Percentiles rank a stretch among this genome's conserved stretches.
Evolutionary conservation across 2,329 filamentous ascomycete species (phyloP).

Genomic region (Nigrospora oryzae): DNA sequence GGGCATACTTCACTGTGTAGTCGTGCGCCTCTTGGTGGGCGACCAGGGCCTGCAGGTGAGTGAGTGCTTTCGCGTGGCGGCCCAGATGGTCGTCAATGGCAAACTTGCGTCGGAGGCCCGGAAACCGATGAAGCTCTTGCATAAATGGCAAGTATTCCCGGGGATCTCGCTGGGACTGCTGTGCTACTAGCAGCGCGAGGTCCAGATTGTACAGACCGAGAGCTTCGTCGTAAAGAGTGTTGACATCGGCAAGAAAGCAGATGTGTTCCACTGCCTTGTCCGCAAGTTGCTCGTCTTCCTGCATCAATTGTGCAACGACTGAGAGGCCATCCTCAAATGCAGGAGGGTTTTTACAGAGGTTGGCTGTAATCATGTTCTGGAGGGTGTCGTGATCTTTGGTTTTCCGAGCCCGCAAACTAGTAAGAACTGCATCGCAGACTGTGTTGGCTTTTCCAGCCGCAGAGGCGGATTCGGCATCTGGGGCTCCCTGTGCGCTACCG

Average conservation of each 20-base stretch:
- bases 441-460: conserved; percentile 65
- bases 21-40: conserved; percentile 68
- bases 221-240: conserved; percentile 82
- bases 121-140: conserved; percentile 71
- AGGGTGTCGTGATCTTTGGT: conserved; percentile 47
- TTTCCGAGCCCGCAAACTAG: conserved; percentile 53
- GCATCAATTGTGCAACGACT: conserved; percentile 68
- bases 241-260: conserved; percentile 91
- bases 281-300: conserved; percentile 60
- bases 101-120: conserved; percentile 64
- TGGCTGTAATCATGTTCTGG: conserved; percentile 88
- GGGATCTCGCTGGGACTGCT: conserved; percentile 93
- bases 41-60: conserved; percentile 64
- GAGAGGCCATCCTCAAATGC: conserved; percentile 78
- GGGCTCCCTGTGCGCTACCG: conserved; percentile 2
- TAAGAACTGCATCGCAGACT: conserved; percentile 79
- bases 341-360: conserved; percentile 88
- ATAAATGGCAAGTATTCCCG: conserved; percentile 93
- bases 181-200: conserved; percentile 80
- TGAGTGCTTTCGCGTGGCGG: conserved; percentile 67
- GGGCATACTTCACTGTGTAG: conserved; percentile 70
- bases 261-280: conserved; percentile 94
- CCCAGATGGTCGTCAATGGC: conserved; percentile 83
- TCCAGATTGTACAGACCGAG: conserved; percentile 89
- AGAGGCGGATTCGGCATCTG: neutral